Conservation (phyloP, 2,329 filamentous ascomycete genomes). For the Xylaria polymorpha region DNA sequence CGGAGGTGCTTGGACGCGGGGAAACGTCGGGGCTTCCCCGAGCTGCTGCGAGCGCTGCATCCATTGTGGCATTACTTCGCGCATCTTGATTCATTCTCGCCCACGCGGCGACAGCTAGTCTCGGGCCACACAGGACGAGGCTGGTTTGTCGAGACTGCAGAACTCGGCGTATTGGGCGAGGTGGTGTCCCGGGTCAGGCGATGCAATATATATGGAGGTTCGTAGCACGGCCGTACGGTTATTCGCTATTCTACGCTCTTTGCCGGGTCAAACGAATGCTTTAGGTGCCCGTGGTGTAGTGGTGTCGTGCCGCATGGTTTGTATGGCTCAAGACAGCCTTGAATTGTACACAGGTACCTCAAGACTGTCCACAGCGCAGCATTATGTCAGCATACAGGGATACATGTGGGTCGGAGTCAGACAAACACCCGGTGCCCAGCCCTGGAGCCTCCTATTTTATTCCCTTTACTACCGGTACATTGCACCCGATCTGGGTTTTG, state of each 20-base stretch:
- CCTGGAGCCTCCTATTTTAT: slow-evolving; percentile 39
- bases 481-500: neutral
- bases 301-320: slow-evolving; percentile 33
- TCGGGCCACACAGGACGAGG: slow-evolving; percentile 24
- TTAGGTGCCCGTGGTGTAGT: slow-evolving; percentile 17
- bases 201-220: slow-evolving; percentile 8
- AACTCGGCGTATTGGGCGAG: slow-evolving; percentile 17
- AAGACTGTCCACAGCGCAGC: too few species aligned
- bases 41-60: slow-evolving; percentile 45
- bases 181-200: slow-evolving; percentile 1
- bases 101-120: slow-evolving; percentile 43
- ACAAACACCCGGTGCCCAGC: slow-evolving; percentile 21
- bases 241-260: slow-evolving; percentile 8
- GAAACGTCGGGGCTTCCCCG: slow-evolving; percentile 44
- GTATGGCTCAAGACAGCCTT: slow-evolving; percentile 19
- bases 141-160: slow-evolving; percentile 20
- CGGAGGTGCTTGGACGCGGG: slow-evolving; percentile 43
- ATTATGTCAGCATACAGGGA: slow-evolving; percentile 8
- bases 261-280: slow-evolving; percentile 27
- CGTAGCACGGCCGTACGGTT: slow-evolving; percentile 1
- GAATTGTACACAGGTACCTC: slow-evolving; percentile 15
- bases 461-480: too few species aligned
- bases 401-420: too few species aligned
- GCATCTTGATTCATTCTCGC: slow-evolving; percentile 55
- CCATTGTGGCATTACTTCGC: slow-evolving; percentile 46